Percentiles rank a stretch among this genome's conserved stretches.
Conservation (phyloP, 2,329 filamentous ascomycete species). For the Ophidiomyces ophidiicola region DNA sequence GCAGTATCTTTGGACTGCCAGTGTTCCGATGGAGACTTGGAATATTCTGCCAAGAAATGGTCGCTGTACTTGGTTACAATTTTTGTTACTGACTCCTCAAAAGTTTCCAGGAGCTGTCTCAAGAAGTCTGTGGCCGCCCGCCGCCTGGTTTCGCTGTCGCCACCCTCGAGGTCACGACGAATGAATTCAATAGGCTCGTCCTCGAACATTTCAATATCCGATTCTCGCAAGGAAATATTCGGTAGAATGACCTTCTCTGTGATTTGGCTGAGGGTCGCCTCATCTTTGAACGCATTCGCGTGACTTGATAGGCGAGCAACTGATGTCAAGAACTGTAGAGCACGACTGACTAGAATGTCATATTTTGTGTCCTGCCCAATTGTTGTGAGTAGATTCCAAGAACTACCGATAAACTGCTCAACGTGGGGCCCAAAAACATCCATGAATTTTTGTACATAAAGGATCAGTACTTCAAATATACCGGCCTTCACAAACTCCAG, state of each 20-base stretch:
- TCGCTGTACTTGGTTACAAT: conserved; percentile 82
- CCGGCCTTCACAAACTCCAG: conserved; percentile 82
- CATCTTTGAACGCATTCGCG: conserved; percentile 72
- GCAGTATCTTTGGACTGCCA: conserved; percentile 98
- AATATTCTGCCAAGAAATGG: conserved; percentile 65
- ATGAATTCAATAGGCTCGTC: conserved; percentile 99
- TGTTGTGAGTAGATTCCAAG: conserved; percentile 80
- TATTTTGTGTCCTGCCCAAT: conserved; percentile 83
- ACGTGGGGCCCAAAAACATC: conserved; percentile 79
- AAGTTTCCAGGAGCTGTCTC: conserved; percentile 75
- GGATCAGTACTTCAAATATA: conserved; percentile 79
- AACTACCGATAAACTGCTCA: conserved; percentile 72
- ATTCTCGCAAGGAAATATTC: conserved; percentile 82
- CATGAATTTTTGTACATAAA: conserved; percentile 91
- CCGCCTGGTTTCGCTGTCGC: conserved; percentile 84
- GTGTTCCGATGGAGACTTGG: conserved; percentile 54
- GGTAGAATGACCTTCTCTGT: conserved; percentile 93
- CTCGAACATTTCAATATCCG: conserved; percentile 90
- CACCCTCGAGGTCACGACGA: conserved; percentile 83
- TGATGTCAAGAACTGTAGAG: conserved; percentile 84
- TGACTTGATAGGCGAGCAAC: conserved; percentile 68
- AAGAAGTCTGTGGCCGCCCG: conserved; percentile 92
- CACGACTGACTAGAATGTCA: conserved; percentile 86
- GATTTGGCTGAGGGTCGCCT: conserved; percentile 67
- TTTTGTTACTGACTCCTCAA: conserved; percentile 69